A percentile compares a stretch with the other conserved stretches of the same genome.
Evolutionary conservation across 1,284 basidiomycete species (phyloP).

Genomic region (Tylopilus orsonianus): DNA sequence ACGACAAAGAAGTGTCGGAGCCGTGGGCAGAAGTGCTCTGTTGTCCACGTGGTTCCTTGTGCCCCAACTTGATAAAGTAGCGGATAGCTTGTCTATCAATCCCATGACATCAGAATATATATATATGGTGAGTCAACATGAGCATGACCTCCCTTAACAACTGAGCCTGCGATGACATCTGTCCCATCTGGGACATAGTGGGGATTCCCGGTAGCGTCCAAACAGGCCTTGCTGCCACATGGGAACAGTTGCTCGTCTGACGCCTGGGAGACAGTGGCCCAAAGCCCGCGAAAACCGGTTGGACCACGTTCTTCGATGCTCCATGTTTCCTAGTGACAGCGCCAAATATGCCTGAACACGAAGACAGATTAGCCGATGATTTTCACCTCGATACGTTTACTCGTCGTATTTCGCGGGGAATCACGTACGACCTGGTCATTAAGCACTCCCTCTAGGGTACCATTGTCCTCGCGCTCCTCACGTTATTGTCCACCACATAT

Average conservation of each 20-base stretch:
- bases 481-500: conserved; percentile 7
- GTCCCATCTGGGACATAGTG: conserved; percentile 23
- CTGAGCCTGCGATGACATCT: conserved; percentile 12
- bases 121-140: background rate
- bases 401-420: conserved; percentile 17
- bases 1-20: conserved; percentile 67
- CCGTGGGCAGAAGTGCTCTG: background rate
- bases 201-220: conserved; percentile 20
- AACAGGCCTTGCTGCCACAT: conserved; percentile 23
- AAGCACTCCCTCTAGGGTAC: conserved; percentile 23
- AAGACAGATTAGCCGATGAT: conserved; percentile 13
- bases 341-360: conserved; percentile 22
- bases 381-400: conserved; percentile 11
- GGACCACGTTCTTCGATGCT: background rate
- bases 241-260: conserved; percentile 18
- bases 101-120: conserved; percentile 13
- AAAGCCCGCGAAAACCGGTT: conserved; percentile 10
- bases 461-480: conserved; percentile 16
- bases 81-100: background rate
- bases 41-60: background rate
- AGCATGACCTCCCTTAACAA: background rate
- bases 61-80: no score
- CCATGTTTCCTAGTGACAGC: conserved; percentile 20
- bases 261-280: conserved; percentile 18
- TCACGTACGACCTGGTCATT: conserved; percentile 23